Percentiles rank a stretch among this genome's conserved stretches.
Evolutionary conservation across 441 rosid species (phyloP).

Genomic region (Theobroma grandiflorum): DNA sequence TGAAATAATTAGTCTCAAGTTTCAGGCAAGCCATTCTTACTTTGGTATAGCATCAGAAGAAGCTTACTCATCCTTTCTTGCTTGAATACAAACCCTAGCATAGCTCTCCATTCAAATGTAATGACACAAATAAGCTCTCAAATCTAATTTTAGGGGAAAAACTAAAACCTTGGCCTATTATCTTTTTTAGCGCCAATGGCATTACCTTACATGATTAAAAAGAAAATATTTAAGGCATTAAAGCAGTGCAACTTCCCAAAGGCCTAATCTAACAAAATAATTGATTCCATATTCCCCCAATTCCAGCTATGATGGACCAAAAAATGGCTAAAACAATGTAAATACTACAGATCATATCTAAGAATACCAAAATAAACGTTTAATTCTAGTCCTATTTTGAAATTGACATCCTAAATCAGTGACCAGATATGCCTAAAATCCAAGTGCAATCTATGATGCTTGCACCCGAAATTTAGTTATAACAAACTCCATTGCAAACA

Average conservation of each 20-base stretch:
- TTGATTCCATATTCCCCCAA: background rate
- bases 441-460: too few relatives aligned
- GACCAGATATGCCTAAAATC: background rate
- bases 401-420: constrained; percentile 1
- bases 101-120: background rate
- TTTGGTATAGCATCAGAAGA: background rate
- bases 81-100: constrained; percentile 1
- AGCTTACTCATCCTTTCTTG: constrained; percentile 10
- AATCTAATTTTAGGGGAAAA: background rate
- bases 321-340: background rate
- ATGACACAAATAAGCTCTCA: background rate
- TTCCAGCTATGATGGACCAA: background rate
- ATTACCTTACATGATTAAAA: background rate
- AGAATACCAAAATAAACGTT: background rate
- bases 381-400: constrained; percentile 5
- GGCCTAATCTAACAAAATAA: background rate
- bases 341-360: constrained; percentile 2
- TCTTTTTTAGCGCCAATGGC: background rate
- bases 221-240: background rate
- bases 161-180: background rate
- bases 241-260: background rate
- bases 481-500: background rate
- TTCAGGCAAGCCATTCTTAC: background rate
- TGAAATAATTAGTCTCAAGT: background rate
- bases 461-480: too few relatives aligned